Conservation (phyloP, 208 protist species). For the Giardia muris region DNA sequence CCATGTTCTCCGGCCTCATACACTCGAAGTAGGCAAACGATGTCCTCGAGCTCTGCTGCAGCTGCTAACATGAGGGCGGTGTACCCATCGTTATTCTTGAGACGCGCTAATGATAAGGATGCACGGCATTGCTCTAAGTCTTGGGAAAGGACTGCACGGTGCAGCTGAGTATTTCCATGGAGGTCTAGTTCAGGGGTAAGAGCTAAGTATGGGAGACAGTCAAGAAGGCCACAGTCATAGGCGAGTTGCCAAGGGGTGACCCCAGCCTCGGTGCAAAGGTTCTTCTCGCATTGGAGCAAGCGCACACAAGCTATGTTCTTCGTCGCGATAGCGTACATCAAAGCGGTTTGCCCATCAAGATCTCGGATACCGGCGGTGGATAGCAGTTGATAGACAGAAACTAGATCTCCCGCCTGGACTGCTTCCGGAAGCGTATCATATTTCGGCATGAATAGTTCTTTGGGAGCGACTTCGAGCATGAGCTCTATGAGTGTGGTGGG, state of each 20-base stretch:
- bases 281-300: not conserved
- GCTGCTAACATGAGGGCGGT: not conserved
- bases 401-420: not conserved
- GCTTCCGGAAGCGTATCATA: not conserved
- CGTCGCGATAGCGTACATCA: not conserved
- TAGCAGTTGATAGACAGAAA: not conserved
- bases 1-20: not conserved
- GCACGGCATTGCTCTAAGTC: not conserved
- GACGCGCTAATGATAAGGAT: not conserved
- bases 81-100: not conserved
- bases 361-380: not conserved
- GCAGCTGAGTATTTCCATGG: not conserved
- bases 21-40: not conserved
- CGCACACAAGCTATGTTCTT: not conserved
- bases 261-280: not conserved
- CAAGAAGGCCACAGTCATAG: not conserved
- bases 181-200: not conserved
- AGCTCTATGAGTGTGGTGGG: too few relatives aligned
- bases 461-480: too few relatives aligned
- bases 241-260: not conserved
- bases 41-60: not conserved
- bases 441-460: too few relatives aligned
- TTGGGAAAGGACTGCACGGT: not conserved
- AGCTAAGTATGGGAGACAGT: not conserved
- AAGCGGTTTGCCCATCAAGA: not conserved